These are phyloP conservation scores for Rickenella mellea DNA, from an alignment of 768 basidiomycete genomes.

Conservation along the genomic window DNA sequence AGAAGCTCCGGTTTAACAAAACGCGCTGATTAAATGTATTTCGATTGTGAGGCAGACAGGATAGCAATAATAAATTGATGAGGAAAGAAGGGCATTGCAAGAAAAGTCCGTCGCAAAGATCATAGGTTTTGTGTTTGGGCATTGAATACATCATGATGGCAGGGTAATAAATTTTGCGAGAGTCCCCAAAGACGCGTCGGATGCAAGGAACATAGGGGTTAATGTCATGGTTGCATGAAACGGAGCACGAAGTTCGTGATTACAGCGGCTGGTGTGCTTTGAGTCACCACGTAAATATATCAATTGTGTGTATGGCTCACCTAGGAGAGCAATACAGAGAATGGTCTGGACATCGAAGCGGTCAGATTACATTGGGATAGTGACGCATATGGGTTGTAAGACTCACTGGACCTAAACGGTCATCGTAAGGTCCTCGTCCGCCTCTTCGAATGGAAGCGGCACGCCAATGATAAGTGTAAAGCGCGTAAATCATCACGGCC, in stretches of 20 bases:
- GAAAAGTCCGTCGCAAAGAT: no score
- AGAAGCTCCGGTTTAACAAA: no score
- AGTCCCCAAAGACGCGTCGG: no score
- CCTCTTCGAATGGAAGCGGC: slow-evolving; percentile 87
- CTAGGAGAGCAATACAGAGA: slow-evolving; percentile 71
- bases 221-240: slow-evolving; percentile 43
- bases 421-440: slow-evolving; percentile 92
- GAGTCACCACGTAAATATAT: slow-evolving; percentile 4
- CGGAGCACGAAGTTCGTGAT: slow-evolving; percentile 80
- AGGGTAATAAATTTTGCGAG: no score
- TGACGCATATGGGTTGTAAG: slow-evolving; percentile 6
- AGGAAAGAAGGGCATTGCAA: no score
- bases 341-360: slow-evolving; percentile 46
- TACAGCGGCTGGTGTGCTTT: slow-evolving; percentile 54
- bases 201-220: no score
- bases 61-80: no score
- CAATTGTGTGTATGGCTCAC: slow-evolving; percentile 29
- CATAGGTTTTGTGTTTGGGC: no score
- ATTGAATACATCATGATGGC: no score
- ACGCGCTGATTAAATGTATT: no score
- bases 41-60: no score
- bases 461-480: slow-evolving; percentile 95
- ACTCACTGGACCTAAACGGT: slow-evolving; percentile 89
- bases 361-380: slow-evolving; percentile 7
- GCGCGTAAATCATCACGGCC: slow-evolving; percentile 93